Evolutionary conservation across 73 alveolate species (phyloP).

Genomic region (Paramecium octaurelia): DNA sequence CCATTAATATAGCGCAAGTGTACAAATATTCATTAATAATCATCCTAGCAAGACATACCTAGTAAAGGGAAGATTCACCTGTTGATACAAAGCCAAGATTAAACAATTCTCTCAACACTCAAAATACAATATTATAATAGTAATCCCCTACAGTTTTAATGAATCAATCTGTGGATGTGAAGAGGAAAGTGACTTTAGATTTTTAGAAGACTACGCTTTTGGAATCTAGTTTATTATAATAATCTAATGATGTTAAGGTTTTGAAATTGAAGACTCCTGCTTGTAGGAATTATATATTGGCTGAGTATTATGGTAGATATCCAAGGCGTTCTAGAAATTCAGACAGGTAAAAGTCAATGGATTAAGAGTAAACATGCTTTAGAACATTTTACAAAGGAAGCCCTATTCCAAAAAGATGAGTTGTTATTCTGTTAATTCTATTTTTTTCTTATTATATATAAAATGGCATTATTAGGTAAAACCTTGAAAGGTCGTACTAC

Average conservation of each 20-base stretch:
- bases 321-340: not conserved
- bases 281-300: not conserved
- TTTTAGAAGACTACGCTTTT: not conserved
- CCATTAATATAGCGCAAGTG: not conserved
- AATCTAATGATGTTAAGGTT: not conserved
- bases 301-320: not conserved
- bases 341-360: not conserved
- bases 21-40: not conserved
- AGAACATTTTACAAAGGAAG: not conserved
- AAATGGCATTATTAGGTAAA: constrained; percentile 84
- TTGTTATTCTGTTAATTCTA: not conserved
- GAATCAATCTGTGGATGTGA: not conserved
- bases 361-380: not conserved
- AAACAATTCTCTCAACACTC: not conserved
- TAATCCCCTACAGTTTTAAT: not conserved
- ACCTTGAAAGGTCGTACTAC: constrained; percentile 81
- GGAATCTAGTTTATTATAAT: not conserved
- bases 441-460: not conserved
- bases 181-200: not conserved
- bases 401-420: not conserved
- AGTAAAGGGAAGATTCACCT: not conserved
- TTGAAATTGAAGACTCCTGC: constrained; percentile 3
- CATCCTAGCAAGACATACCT: not conserved
- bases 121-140: not conserved
- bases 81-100: not conserved